phyloP scores from a whole-genome alignment of 2,329 filamentous ascomycete genomes.

The Lachnellula suecica region DNA sequence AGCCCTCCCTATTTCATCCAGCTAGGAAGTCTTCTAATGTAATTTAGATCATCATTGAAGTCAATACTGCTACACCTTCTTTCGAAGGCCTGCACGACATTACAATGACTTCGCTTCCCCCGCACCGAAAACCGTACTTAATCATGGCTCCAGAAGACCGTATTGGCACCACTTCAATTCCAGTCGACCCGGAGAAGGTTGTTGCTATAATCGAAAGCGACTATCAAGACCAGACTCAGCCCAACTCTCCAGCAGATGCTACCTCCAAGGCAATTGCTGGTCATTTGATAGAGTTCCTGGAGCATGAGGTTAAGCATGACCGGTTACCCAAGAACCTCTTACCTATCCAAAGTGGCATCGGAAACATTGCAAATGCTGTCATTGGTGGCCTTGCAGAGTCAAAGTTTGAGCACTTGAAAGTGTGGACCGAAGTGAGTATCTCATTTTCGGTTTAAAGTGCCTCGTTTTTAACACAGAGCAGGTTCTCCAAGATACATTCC shows the following conservation, averaged over 20 bases:
- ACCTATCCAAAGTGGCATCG: constrained; percentile 84
- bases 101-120: constrained; percentile 82
- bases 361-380: constrained; percentile 91
- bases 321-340: constrained; percentile 76
- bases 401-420: constrained; percentile 83
- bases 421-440: constrained; percentile 71
- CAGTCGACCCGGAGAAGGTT: constrained; percentile 80
- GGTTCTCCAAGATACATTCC: constrained; percentile 88
- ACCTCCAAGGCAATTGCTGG: constrained; percentile 69
- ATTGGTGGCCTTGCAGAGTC: constrained; percentile 79
- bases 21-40: constrained; percentile 5
- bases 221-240: constrained; percentile 74
- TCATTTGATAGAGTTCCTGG: constrained; percentile 81
- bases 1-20: too few relatives aligned
- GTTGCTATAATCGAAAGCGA: constrained; percentile 83
- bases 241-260: constrained; percentile 76
- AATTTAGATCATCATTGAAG: constrained; percentile 75
- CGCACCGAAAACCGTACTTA: constrained; percentile 78
- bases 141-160: constrained; percentile 84
- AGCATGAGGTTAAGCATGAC: constrained; percentile 79
- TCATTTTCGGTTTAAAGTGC: not conserved
- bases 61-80: constrained; percentile 82
- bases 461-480: not conserved
- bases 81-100: constrained; percentile 92
- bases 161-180: constrained; percentile 80